Evolutionary conservation across 2,329 filamentous ascomycete genomes (phyloP).

Genomic region (Plenodomus lindquistii): DNA sequence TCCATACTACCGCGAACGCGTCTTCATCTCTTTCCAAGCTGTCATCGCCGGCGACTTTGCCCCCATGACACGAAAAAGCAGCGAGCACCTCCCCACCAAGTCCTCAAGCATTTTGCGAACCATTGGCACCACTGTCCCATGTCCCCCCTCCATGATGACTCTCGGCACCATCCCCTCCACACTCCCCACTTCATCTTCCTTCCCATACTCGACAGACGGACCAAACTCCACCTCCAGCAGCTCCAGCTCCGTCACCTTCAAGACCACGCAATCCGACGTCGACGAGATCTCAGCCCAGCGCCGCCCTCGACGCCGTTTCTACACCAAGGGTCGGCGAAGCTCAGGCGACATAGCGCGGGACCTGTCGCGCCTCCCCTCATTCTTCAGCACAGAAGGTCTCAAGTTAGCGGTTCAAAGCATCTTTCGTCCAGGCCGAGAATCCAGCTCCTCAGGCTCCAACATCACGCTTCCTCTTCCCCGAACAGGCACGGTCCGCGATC

Average conservation of each 20-base stretch:
- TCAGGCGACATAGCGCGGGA: slow-evolving; percentile 25
- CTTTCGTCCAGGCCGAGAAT: slow-evolving; percentile 32
- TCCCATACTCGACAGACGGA: slow-evolving; percentile 12
- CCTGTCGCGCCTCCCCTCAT: slow-evolving; percentile 15
- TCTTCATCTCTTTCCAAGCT: slow-evolving; percentile 50
- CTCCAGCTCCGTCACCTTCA: slow-evolving; percentile 34
- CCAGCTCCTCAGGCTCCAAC: slow-evolving; percentile 38
- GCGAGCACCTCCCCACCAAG: slow-evolving; percentile 39
- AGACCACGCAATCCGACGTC: slow-evolving; percentile 37
- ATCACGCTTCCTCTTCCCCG: slow-evolving; percentile 37
- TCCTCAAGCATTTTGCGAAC: slow-evolving; percentile 40
- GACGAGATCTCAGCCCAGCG: slow-evolving; percentile 28
- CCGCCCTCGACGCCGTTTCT: slow-evolving; percentile 31
- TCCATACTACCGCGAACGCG: slow-evolving; percentile 53
- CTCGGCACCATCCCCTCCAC: slow-evolving; percentile 8
- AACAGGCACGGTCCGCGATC: slow-evolving; percentile 28
- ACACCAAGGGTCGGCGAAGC: slow-evolving; percentile 30
- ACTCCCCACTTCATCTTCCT: slow-evolving; percentile 9
- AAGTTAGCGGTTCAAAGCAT: slow-evolving; percentile 34
- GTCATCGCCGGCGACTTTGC: slow-evolving; percentile 45
- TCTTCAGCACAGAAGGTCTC: slow-evolving; percentile 29
- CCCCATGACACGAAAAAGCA: slow-evolving; percentile 38
- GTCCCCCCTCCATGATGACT: slow-evolving; percentile 1
- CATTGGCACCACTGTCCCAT: slow-evolving; percentile 28
- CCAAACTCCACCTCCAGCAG: slow-evolving; percentile 17